Evolutionary conservation across 495 filamentous ascomycete species (phyloP).

Genomic region (Hypoxylon perforatum): DNA sequence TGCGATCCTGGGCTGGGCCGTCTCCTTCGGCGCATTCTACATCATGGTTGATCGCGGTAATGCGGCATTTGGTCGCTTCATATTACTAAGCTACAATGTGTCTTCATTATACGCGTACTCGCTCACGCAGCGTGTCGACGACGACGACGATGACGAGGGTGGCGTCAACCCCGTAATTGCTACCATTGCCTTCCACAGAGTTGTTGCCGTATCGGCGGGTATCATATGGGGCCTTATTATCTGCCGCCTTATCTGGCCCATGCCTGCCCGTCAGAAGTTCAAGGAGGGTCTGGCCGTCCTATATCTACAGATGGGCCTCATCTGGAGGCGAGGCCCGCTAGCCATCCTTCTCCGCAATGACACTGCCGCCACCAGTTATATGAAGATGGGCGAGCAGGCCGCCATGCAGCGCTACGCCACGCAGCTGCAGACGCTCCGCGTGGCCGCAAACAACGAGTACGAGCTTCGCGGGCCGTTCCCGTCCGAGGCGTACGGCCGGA

Average conservation of each 20-base stretch:
- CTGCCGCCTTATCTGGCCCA: constrained; percentile 91
- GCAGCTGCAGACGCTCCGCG: constrained; percentile 77
- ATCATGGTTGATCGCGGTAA: constrained; percentile 86
- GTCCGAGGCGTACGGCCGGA: constrained; percentile 70
- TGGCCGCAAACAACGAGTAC: constrained; percentile 81
- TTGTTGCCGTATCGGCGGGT: constrained; percentile 86
- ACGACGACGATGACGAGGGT: constrained; percentile 87
- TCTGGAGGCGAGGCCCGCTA: constrained; percentile 96
- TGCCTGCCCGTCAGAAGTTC: constrained; percentile 85
- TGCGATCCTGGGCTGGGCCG: constrained; percentile 79
- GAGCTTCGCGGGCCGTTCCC: constrained; percentile 88
- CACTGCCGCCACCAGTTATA: constrained; percentile 70
- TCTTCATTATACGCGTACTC: constrained; percentile 95
- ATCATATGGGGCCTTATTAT: constrained; percentile 94
- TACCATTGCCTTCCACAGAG: constrained; percentile 90
- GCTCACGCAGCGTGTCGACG: constrained; percentile 78
- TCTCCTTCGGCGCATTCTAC: constrained; percentile 86
- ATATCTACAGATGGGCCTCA: constrained; percentile 92
- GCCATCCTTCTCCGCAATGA: constrained; percentile 70
- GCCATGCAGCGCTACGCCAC: constrained; percentile 65
- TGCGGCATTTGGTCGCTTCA: constrained; percentile 91
- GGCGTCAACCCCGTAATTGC: constrained; percentile 83
- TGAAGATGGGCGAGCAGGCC: constrained; percentile 84
- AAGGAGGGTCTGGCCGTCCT: constrained; percentile 86
- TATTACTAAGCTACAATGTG: constrained; percentile 96